Conservation (phyloP, 805 yeast species). For the Kodamaea nitidulidarum region DNA sequence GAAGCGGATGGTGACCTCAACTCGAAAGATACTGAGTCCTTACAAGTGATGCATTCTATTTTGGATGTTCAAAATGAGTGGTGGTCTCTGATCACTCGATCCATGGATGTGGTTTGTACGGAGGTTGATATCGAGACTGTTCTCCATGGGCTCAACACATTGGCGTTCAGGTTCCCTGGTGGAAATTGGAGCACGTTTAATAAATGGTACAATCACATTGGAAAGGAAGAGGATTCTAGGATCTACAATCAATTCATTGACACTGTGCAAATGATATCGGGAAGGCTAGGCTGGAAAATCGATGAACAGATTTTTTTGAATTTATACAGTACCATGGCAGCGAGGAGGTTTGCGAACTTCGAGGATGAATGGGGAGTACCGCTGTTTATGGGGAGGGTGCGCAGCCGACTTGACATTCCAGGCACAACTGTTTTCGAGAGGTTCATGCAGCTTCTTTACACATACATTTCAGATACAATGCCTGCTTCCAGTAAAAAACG, state of each 20-base stretch:
- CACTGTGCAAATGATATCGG: conserved; percentile 21
- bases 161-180: conserved; percentile 3
- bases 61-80: conserved; percentile 16
- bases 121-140: conserved; percentile 11
- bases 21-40: conserved; percentile 17
- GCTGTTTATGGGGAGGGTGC: conserved; percentile 18
- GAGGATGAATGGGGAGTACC: conserved; percentile 29
- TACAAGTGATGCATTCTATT: conserved; percentile 16
- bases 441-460: conserved; percentile 34
- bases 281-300: conserved; percentile 26
- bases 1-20: neutral
- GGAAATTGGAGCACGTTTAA: conserved; percentile 27
- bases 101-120: conserved; percentile 13
- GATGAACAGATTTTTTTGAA: conserved; percentile 31
- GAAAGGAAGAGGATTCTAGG: conserved; percentile 13
- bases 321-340: conserved; percentile 28
- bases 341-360: conserved; percentile 34
- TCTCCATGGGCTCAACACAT: conserved; percentile 15
- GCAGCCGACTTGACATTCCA: conserved; percentile 26
- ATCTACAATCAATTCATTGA: conserved; percentile 27
- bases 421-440: conserved; percentile 29
- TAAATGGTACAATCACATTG: conserved; percentile 16
- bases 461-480: conserved; percentile 26
- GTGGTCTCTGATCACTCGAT: conserved; percentile 25
- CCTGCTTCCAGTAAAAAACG: conserved; percentile 19